Evolutionary conservation across 2,329 filamentous ascomycete genomes (phyloP), one percentile per base, ranked within the genome.

Genomic region (Sarocladiaceae sp.): DNA sequence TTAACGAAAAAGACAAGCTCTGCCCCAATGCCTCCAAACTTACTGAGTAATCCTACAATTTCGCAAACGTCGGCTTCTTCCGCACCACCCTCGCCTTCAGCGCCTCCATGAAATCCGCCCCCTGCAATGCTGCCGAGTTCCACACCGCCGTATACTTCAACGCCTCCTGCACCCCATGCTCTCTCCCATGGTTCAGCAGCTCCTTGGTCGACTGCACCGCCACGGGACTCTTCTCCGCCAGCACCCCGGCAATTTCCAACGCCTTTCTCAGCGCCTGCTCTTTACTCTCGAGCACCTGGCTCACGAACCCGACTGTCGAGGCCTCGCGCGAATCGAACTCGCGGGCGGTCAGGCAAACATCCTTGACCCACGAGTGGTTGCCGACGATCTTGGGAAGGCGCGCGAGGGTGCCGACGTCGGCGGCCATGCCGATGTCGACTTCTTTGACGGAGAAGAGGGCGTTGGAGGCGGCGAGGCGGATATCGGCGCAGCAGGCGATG

Each of bases 151-250:
- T 95, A 63, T 95, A 96, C 47, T 79, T 78, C 60, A 97, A 66
- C 37, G 83, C 88, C 53, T 95, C 88, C 35, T 76, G 78, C 21
- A 95, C 79, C 2, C 74, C 72, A 60, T 89, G 80, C 62, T 95
- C 90, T 55, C 87, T 75, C 26, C 83, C 85, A 58, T 83, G 88
- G 63, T 93, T 89, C 58, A 95, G 60, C 50, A 95, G 65, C 66
- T 93, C 85, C 70, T 95, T 95, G 7, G 89, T 95, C 5, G 86
- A 83, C 68, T 88, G 80, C 51, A 91, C 85, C 2, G 88, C 89
- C 18, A 97, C 82, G 0, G 91, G 91, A 57, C 86, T 93, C 75
- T 96, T 96, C 15, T 62, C 69, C 21, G 86, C 85, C 47, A 96
- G 77, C 55, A 80, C 55, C 10, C 58, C 64, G 1, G 83, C 88